Evolutionary conservation across 2,329 filamentous ascomycete species (phyloP), one percentile per base, ranked within the genome.

Genomic region (Aspergillus quadrilineatus): DNA sequence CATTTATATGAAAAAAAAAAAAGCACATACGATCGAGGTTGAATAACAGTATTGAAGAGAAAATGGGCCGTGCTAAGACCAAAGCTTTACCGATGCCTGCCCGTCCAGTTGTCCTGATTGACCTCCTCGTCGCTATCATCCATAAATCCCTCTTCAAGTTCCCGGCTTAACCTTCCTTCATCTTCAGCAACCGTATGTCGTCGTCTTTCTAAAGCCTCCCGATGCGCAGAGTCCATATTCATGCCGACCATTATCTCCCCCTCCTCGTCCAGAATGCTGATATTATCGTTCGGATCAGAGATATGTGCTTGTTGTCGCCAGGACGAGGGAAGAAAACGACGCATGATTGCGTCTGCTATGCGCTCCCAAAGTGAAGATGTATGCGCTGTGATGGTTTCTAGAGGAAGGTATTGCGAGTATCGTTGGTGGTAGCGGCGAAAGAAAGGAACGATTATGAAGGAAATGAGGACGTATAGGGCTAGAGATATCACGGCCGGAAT

Each of bases 81-180:
- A 2, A 39, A 10, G n/a, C 8, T 55, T 64, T 63, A 67, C 49
- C 48, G 63, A 34, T 60, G 56, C 37, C 50, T 44, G 50, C 53
- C 70, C 75, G 67, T 64, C 79, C 53, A 53, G 49, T 57, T 15
- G 9, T 50, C 29, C 6, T 26, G 52, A 30, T 62, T 63, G 49
- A 67, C 70, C 53, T 86, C 84, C 37, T 87, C 85, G 55, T 88
- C 85, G 68, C 87, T 89, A 64, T 89, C 86, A 69, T 90, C 88
- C 73, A 84, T 83, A 68, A 90, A 90, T 0, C 87, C 88, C 66
- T 88, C 82, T 70, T 93, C 89, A 50, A 93, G 73, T 77, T 96
- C 91, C 74, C 90, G 80, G 71, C 90, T 93, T 59, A 96, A 67
- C 60, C 91, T 80, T 63, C 84, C 69, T 65, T 72, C 72, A 48